Percentiles rank a stretch among this genome's conserved stretches.
phyloP scores from a whole-genome alignment of 306 rosid genomes.

The Citrullus mucosospermus region DNA sequence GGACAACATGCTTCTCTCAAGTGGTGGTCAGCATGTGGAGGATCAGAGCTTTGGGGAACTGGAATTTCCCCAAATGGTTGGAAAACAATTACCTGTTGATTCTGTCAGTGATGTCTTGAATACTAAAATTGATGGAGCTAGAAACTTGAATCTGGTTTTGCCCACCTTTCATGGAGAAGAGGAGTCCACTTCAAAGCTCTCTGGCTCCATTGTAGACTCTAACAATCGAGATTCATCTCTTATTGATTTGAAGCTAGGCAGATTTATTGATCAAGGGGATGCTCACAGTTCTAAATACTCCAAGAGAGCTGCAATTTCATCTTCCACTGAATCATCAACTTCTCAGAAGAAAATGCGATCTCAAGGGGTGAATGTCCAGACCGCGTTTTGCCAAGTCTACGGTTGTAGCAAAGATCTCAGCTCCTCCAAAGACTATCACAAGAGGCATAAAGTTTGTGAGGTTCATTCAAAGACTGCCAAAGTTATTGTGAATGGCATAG shows the following conservation, averaged over 20 bases:
- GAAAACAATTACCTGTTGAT: constrained; percentile 33
- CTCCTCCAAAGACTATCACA: constrained; percentile 74
- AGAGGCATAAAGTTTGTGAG: constrained; percentile 91
- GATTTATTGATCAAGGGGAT: constrained; percentile 43
- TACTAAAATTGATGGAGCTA: constrained; percentile 19
- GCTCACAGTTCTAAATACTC: constrained; percentile 20
- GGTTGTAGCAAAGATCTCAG: constrained; percentile 83
- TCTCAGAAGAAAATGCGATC: constrained; percentile 43
- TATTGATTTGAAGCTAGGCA: constrained; percentile 72
- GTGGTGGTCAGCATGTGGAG: constrained; percentile 25
- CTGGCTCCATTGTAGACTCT: constrained; percentile 45
- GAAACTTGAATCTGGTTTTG: constrained; percentile 15
- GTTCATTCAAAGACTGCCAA: constrained; percentile 72
- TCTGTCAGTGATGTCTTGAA: constrained; percentile 20
- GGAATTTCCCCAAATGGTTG: constrained; percentile 45
- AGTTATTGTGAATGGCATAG: constrained; percentile 69
- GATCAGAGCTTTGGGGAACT: constrained; percentile 50
- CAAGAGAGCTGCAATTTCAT: constrained; percentile 24
- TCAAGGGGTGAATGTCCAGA: constrained; percentile 30
- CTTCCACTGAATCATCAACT: constrained; percentile 53
- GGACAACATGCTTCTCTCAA: constrained; percentile 26
- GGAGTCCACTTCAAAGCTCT: constrained; percentile 42
- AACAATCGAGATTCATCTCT: constrained; percentile 43
- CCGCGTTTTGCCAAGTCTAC: constrained; percentile 68
- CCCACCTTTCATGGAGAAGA: constrained; percentile 22